These are phyloP conservation scores for Mycena haematopus DNA, from an alignment of 768 basidiomycete species.

Conservation along the genomic window DNA sequence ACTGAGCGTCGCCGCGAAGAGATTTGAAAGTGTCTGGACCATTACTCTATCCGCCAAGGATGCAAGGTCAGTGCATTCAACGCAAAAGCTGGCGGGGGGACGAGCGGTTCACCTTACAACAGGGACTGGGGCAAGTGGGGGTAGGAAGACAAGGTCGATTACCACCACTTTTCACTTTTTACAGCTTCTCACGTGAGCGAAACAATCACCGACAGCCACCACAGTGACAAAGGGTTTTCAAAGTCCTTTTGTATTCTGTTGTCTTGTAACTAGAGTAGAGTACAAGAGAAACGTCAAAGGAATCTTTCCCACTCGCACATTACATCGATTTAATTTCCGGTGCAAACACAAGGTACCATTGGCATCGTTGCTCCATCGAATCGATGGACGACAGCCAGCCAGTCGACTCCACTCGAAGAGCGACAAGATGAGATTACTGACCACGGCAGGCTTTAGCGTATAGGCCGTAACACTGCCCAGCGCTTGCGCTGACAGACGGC, in stretches of 20 bases:
- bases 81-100: background rate
- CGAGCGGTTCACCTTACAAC: background rate
- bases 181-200: constrained; percentile 1
- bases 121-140: background rate
- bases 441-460: background rate
- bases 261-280: background rate
- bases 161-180: background rate
- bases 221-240: background rate
- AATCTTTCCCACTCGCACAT: background rate
- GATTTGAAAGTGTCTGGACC: constrained; percentile 78
- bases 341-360: background rate
- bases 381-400: background rate
- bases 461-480: background rate
- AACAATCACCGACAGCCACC: background rate
- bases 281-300: background rate
- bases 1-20: constrained; percentile 82
- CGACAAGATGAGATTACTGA: background rate
- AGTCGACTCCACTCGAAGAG: background rate
- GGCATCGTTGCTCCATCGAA: background rate
- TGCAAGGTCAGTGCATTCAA: background rate
- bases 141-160: background rate
- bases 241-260: background rate
- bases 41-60: constrained; percentile 41
- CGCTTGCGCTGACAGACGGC: background rate
- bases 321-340: constrained; percentile 6